Evolutionary conservation across 2,329 filamentous ascomycete species (phyloP), one percentile per base, ranked within the genome.

Genomic region (Stagonosporopsis tanaceti): DNA sequence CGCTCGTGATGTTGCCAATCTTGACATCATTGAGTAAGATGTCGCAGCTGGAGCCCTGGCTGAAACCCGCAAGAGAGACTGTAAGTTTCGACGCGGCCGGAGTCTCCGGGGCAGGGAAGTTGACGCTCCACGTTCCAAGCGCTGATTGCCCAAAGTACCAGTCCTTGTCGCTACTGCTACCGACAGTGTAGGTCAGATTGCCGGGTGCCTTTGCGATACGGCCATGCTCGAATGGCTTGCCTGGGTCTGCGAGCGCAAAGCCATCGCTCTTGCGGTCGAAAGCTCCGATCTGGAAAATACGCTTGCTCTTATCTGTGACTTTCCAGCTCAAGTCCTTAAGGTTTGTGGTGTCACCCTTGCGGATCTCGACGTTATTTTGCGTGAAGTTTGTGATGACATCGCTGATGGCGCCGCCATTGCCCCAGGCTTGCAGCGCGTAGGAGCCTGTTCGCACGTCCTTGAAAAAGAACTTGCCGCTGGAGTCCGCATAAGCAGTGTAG

Each of bases 361-460:
- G 51, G 14, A 83, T 74, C 1, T 64, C 68, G 17, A 84, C 68
- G 46, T 79, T 76, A 53, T 80, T 80, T 14, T 73, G 63, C 0
- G 78, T 65, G 56, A 81, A 76, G 22, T 76, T 76, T 0, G 81
- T 83, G 14, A 78, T 78, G 1, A 84, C 80, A 45, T 82, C 77
- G 6, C 68, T 71, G 14, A 83, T 70, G 7, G 59, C 63, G 25
- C 78, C 79, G 53, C 81, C 81, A 57, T 81, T 80, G 1, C 79
- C 78, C 81, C 82, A 84, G 1, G 81, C 81, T 52, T 83, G 80
- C 1, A 84, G 63, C 0, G 77, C 81, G 59, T 83, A 84, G 2
- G 71, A 75, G 0, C 76, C 80, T 0, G 71, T 69, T 5, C 81
- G 78, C 17, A 84, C 79, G 51, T 81, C 62, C 3, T 69, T 58